A percentile compares a stretch with the other conserved stretches of the same genome.
Evolutionary conservation across 2,329 filamentous ascomycete species (phyloP).

Genomic region (Ceratocystis smalleyi): DNA sequence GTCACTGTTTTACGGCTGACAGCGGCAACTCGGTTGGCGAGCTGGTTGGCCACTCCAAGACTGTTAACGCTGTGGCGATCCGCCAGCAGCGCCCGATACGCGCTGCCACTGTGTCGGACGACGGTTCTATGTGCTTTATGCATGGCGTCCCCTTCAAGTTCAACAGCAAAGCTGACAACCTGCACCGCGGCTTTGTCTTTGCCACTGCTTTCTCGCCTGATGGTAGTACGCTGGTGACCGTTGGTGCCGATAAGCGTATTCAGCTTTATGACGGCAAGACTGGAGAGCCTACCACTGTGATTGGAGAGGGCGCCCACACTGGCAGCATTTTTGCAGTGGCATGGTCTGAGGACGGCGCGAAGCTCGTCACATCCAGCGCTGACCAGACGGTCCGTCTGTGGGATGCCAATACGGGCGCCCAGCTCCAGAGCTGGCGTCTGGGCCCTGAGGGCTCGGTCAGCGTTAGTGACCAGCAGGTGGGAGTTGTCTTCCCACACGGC

Average conservation of each 20-base stretch:
- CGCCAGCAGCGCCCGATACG: conserved; percentile 79
- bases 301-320: conserved; percentile 69
- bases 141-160: conserved; percentile 95
- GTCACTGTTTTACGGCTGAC: conserved; percentile 86
- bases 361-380: conserved; percentile 78
- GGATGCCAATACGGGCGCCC: conserved; percentile 69
- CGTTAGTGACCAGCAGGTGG: conserved; percentile 77
- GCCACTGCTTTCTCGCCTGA: conserved; percentile 83
- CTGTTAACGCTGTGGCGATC: conserved; percentile 82
- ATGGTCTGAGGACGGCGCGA: conserved; percentile 75
- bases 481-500: conserved; percentile 75
- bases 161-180: conserved; percentile 59
- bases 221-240: conserved; percentile 64
- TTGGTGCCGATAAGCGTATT: conserved; percentile 82
- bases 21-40: conserved; percentile 93
- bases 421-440: conserved; percentile 69
- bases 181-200: conserved; percentile 81
- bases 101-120: conserved; percentile 81
- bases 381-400: conserved; percentile 92
- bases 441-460: conserved; percentile 57
- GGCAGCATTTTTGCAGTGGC: conserved; percentile 87
- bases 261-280: conserved; percentile 96
- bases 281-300: conserved; percentile 60
- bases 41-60: conserved; percentile 77
- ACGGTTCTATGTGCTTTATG: conserved; percentile 78